Evolutionary conservation across 768 basidiomycete species (phyloP).

Genomic region (Coprinopsis strossmayeri): DNA sequence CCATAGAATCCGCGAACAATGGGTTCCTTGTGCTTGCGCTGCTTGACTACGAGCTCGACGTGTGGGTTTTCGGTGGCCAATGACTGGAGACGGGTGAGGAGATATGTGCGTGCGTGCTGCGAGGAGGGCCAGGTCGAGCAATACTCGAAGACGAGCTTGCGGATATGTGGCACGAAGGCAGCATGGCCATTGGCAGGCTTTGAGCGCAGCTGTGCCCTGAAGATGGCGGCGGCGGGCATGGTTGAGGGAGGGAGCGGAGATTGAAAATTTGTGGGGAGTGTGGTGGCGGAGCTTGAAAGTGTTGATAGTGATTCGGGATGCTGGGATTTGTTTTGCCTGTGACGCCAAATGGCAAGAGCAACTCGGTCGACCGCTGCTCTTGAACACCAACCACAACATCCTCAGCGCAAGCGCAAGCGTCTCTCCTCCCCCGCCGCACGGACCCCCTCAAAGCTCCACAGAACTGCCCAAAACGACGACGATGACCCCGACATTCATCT

Average conservation of each 20-base stretch:
- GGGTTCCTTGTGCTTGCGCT: constrained; percentile 70
- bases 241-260: constrained; percentile 10
- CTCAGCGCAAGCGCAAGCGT: constrained; percentile 67
- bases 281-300: constrained; percentile 25
- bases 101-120: constrained; percentile 59
- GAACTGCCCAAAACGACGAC: constrained; percentile 25
- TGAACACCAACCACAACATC: constrained; percentile 17
- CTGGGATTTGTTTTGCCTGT: neutral
- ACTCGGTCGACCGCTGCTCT: constrained; percentile 48
- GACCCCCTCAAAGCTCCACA: constrained; percentile 38
- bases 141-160: constrained; percentile 86
- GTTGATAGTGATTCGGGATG: constrained; percentile 18
- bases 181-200: constrained; percentile 68
- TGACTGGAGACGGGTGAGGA: constrained; percentile 53
- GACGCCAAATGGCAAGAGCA: constrained; percentile 58
- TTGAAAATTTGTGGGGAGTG: constrained; percentile 9
- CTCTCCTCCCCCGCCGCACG: constrained; percentile 29
- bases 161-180: constrained; percentile 68
- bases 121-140: constrained; percentile 82
- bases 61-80: constrained; percentile 73
- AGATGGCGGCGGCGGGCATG: constrained; percentile 22
- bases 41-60: constrained; percentile 78
- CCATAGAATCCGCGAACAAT: constrained; percentile 81
- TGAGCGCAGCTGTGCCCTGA: constrained; percentile 45
- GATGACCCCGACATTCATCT: constrained; percentile 3